phyloP scores from a whole-genome alignment of 225 moss, liverwort and hornwort species.

The Pseudisothecium myosuroides region DNA sequence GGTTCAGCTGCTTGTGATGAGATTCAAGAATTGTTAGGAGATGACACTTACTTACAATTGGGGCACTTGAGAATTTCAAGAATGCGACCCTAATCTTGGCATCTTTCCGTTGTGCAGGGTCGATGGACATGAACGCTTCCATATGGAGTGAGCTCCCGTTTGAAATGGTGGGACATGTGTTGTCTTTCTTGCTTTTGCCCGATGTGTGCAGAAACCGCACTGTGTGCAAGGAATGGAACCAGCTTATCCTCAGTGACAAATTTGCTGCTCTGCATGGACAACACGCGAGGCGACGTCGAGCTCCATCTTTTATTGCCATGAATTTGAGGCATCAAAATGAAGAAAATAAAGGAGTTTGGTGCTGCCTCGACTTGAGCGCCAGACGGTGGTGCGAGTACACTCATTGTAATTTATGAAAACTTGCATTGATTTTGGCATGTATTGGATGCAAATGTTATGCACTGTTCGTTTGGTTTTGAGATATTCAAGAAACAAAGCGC shows the following conservation, averaged over 20 bases:
- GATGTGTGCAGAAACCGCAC: not conserved
- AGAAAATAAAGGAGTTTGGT: too few relatives aligned
- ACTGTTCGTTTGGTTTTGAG: not conserved
- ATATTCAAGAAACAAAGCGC: not conserved
- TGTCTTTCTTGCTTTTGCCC: not conserved
- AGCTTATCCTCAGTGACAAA: not conserved
- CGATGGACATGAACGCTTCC: not conserved
- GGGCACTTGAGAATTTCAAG: not conserved
- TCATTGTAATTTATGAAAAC: not conserved
- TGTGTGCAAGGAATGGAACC: not conserved
- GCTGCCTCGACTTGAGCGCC: not conserved
- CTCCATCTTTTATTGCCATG: too few relatives aligned
- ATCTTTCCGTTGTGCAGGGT: not conserved
- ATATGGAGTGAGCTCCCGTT: not conserved
- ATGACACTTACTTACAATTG: too few relatives aligned
- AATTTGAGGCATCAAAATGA: too few relatives aligned
- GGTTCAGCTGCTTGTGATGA: not conserved
- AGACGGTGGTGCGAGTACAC: not conserved
- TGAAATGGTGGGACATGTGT: not conserved
- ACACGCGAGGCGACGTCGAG: too few relatives aligned
- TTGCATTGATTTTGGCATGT: not conserved
- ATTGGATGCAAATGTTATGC: not conserved
- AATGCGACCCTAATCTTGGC: not conserved
- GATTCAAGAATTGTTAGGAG: not conserved
- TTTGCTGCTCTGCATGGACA: not conserved